Conservation (phyloP, 805 yeast species). For the Priceomyces fermenticarens region DNA sequence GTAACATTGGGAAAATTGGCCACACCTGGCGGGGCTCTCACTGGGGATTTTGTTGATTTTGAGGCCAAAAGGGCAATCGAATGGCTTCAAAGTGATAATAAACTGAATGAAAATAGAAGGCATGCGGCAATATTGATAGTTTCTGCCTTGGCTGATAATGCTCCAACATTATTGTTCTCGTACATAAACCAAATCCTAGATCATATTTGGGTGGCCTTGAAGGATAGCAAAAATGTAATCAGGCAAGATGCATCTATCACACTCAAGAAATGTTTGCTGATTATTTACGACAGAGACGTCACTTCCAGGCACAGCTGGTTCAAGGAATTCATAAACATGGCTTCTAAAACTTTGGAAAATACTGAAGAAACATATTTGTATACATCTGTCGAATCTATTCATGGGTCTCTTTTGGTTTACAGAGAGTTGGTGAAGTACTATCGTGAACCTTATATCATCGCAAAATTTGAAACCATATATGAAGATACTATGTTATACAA, state of each 20-base stretch:
- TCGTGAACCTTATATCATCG: slow-evolving; percentile 69
- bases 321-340: slow-evolving; percentile 62
- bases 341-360: slow-evolving; percentile 35
- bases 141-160: slow-evolving; percentile 77
- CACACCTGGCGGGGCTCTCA: slow-evolving; percentile 81
- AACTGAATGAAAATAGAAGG: slow-evolving; percentile 72
- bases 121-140: slow-evolving; percentile 89
- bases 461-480: slow-evolving; percentile 73
- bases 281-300: slow-evolving; percentile 75
- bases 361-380: slow-evolving; percentile 17
- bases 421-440: slow-evolving; percentile 67
- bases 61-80: slow-evolving; percentile 89
- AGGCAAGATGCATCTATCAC: slow-evolving; percentile 84
- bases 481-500: slow-evolving; percentile 70
- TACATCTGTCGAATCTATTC: slow-evolving; percentile 62
- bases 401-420: slow-evolving; percentile 80
- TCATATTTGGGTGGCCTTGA: slow-evolving; percentile 81
- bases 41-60: slow-evolving; percentile 89
- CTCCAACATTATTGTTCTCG: slow-evolving; percentile 78
- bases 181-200: slow-evolving; percentile 77
- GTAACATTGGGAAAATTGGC: slow-evolving; percentile 85
- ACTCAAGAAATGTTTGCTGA: slow-evolving; percentile 70
- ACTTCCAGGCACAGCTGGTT: slow-evolving; percentile 75
- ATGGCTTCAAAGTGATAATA: slow-evolving; percentile 79
- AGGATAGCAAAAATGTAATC: slow-evolving; percentile 73